These are phyloP conservation scores for Dendrocalamus sinicus DNA, from an alignment of 176 grass and related monocot genomes.

Conservation along the genomic window DNA sequence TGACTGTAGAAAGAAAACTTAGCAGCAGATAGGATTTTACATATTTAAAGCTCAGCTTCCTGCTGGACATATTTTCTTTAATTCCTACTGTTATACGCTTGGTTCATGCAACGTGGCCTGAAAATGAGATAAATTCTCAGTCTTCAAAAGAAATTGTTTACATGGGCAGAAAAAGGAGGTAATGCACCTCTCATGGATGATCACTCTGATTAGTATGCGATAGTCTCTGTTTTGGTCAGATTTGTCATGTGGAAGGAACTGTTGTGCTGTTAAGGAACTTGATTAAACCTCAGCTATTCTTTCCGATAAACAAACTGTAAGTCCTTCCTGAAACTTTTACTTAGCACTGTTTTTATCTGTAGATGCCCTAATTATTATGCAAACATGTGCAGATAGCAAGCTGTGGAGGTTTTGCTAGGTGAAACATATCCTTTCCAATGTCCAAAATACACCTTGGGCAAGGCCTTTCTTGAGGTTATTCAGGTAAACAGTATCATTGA, in stretches of 20 bases:
- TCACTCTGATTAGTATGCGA: slow-evolving; percentile 15
- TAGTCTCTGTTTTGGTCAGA: background rate
- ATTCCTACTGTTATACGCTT: slow-evolving; percentile 25
- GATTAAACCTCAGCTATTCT: background rate
- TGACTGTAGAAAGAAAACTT: slow-evolving; percentile 23
- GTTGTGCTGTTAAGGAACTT: background rate
- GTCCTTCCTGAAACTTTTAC: background rate
- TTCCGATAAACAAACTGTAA: slow-evolving; percentile 28
- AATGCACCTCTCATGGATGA: background rate
- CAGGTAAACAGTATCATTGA: slow-evolving; percentile 9
- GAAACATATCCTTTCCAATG: slow-evolving; percentile 1
- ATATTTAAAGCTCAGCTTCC: slow-evolving; percentile 2
- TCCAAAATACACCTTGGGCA: background rate
- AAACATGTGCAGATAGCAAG: slow-evolving; percentile 6
- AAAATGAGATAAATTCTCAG: background rate
- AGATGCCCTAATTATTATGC: background rate
- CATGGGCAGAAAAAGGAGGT: slow-evolving; percentile 25
- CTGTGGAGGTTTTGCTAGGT: background rate
- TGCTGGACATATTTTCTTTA: slow-evolving; percentile 36
- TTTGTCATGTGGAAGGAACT: background rate
- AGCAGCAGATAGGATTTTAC: slow-evolving; percentile 14
- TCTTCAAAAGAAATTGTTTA: background rate
- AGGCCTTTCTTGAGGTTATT: slow-evolving; percentile 7
- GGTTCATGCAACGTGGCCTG: background rate
- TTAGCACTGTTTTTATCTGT: slow-evolving; percentile 8